These are phyloP conservation scores for Rhizoctonia solani DNA, from an alignment of 1,284 basidiomycete genomes.

Conservation along the genomic window DNA sequence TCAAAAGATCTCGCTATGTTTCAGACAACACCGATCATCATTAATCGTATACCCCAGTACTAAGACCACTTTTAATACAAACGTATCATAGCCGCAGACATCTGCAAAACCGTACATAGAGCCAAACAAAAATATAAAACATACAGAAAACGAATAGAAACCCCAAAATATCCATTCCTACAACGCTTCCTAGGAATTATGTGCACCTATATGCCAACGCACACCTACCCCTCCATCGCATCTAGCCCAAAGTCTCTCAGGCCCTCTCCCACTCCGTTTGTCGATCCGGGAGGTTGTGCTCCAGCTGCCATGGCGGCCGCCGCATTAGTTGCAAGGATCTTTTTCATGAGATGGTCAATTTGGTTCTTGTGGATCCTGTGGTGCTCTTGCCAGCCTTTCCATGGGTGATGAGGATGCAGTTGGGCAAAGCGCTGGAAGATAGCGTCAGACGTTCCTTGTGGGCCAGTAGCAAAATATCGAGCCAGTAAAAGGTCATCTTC, in stretches of 20 bases:
- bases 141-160: too few species aligned
- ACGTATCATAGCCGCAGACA: too few species aligned
- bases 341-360: conserved; percentile 73
- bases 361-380: conserved; percentile 80
- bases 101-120: too few species aligned
- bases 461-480: conserved; percentile 66
- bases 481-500: conserved; percentile 76
- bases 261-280: background rate
- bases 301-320: background rate
- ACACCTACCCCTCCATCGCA: background rate
- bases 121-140: too few species aligned
- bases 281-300: background rate
- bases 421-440: conserved; percentile 76
- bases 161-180: too few species aligned
- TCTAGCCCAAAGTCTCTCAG: conserved; percentile 9
- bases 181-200: too few species aligned
- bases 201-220: too few species aligned
- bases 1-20: too few species aligned
- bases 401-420: conserved; percentile 76
- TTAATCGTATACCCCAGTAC: too few species aligned
- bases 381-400: conserved; percentile 89
- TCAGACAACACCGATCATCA: too few species aligned
- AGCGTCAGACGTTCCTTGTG: conserved; percentile 76
- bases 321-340: conserved; percentile 58
- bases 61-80: too few species aligned